phyloP scores from a whole-genome alignment of 352 stramenopile species.

The Phytophthora hybrid region DNA sequence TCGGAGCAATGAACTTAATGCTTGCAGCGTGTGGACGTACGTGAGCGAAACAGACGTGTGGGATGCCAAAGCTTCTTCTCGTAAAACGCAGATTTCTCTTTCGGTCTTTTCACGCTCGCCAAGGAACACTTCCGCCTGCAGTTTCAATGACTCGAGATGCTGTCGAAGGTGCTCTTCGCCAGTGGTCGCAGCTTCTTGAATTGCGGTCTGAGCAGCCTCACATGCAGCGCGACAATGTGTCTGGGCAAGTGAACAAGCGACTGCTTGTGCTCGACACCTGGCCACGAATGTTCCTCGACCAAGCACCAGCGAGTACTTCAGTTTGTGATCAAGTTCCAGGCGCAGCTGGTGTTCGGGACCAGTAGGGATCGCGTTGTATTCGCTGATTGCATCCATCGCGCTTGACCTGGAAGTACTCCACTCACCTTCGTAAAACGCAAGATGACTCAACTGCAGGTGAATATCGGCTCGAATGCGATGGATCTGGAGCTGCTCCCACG shows the following conservation, averaged over 20 bases:
- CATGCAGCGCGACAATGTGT: slow-evolving; percentile 42
- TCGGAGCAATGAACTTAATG: slow-evolving; percentile 46
- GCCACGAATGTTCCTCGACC: slow-evolving; percentile 46
- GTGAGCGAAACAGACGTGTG: slow-evolving; percentile 38
- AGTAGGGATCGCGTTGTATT: slow-evolving; percentile 19
- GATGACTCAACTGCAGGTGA: slow-evolving; percentile 47
- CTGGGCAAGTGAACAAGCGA: slow-evolving; percentile 51
- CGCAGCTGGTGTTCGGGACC: slow-evolving; percentile 11
- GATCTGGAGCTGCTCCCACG: slow-evolving; percentile 44
- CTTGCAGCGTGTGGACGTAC: slow-evolving; percentile 54
- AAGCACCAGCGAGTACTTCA: slow-evolving; percentile 46
- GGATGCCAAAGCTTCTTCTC: slow-evolving; percentile 25
- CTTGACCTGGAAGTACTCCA: slow-evolving; percentile 42
- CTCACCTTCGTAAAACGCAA: slow-evolving; percentile 45
- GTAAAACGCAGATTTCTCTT: slow-evolving; percentile 35
- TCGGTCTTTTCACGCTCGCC: slow-evolving; percentile 44
- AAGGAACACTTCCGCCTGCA: slow-evolving; percentile 49
- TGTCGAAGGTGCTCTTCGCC: slow-evolving; percentile 55
- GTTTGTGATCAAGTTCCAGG: slow-evolving; percentile 47
- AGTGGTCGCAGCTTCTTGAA: slow-evolving; percentile 47
- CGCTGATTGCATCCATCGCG: slow-evolving; percentile 34
- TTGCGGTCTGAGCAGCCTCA: slow-evolving; percentile 33
- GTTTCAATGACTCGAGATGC: slow-evolving; percentile 52
- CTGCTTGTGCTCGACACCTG: slow-evolving; percentile 48
- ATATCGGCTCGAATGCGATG: slow-evolving; percentile 42